Evolutionary conservation across 768 basidiomycete genomes (phyloP).

Genomic region (Mycena alexandri): DNA sequence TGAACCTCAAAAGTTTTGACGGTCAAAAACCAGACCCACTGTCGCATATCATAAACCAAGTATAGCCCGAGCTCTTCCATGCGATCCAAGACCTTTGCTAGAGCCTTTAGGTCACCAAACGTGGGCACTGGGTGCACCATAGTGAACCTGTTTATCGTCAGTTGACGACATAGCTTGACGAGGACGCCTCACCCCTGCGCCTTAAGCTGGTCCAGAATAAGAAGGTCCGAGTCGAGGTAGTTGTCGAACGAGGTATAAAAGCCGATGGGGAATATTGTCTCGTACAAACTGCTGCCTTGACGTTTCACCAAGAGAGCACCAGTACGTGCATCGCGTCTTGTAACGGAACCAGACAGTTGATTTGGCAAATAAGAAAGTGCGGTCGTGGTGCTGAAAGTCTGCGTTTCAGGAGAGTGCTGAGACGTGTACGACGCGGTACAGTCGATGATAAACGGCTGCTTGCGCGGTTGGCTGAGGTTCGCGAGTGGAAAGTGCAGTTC

Average conservation of each 20-base stretch:
- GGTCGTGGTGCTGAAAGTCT: constrained; percentile 18
- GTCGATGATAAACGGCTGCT: constrained; percentile 27
- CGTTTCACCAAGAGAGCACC: constrained; percentile 58
- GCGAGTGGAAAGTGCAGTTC: constrained; percentile 36
- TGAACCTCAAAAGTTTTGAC: background rate
- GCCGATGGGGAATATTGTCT: constrained; percentile 65
- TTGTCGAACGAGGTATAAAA: constrained; percentile 64
- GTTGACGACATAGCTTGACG: background rate
- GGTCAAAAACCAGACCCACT: constrained; percentile 50
- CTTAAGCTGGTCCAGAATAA: constrained; percentile 58
- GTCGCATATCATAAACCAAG: constrained; percentile 75
- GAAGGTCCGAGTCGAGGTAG: constrained; percentile 56
- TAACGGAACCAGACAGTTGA: constrained; percentile 53
- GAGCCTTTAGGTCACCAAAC: constrained; percentile 59
- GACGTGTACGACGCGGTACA: constrained; percentile 22
- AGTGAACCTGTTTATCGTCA: constrained; percentile 25
- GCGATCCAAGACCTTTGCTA: constrained; percentile 58
- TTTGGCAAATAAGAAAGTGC: constrained; percentile 56
- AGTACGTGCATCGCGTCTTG: constrained; percentile 62
- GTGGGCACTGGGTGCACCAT: constrained; percentile 70
- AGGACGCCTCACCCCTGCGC: constrained; percentile 52
- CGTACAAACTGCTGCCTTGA: constrained; percentile 32
- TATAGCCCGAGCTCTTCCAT: constrained; percentile 66
- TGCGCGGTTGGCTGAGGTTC: constrained; percentile 32
- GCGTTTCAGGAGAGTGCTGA: background rate